These are phyloP conservation scores for Leccinum solheimii DNA, from an alignment of 1,284 basidiomycete species.

Conservation along the genomic window DNA sequence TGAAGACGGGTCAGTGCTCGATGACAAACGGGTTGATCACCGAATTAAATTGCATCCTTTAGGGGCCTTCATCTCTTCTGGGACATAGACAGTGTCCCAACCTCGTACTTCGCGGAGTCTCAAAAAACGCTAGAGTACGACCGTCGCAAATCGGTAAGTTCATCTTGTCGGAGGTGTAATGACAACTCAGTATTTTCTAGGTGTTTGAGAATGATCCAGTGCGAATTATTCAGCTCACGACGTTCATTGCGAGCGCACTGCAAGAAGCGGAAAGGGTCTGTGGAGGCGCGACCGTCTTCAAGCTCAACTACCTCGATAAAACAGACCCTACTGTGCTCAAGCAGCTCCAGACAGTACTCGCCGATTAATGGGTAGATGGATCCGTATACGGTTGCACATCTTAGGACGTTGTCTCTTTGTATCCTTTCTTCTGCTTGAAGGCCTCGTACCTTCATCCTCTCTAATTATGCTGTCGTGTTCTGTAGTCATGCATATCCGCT, in stretches of 20 bases:
- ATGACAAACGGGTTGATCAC: not conserved
- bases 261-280: slow-evolving; percentile 59
- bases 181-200: slow-evolving; percentile 39
- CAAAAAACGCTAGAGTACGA: slow-evolving; percentile 69
- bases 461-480: slow-evolving; percentile 7
- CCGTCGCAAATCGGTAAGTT: slow-evolving; percentile 64
- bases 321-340: slow-evolving; percentile 69
- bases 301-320: slow-evolving; percentile 57
- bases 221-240: slow-evolving; percentile 58
- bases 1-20: slow-evolving; percentile 34
- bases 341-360: slow-evolving; percentile 62
- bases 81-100: slow-evolving; percentile 60
- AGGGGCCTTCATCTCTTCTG: slow-evolving; percentile 57
- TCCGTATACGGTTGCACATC: not conserved
- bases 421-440: not conserved
- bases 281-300: slow-evolving; percentile 57
- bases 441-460: slow-evolving; percentile 1
- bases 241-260: slow-evolving; percentile 56
- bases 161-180: not conserved
- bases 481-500: slow-evolving; percentile 2
- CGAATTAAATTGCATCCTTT: slow-evolving; percentile 1
- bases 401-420: not conserved
- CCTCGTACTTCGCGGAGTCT: slow-evolving; percentile 54
- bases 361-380: slow-evolving; percentile 5
- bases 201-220: slow-evolving; percentile 69